A percentile compares a stretch with the other conserved stretches of the same genome.
phyloP scores from a whole-genome alignment of 2,329 filamentous ascomycete genomes.

The Neoarthrinium moseri region DNA sequence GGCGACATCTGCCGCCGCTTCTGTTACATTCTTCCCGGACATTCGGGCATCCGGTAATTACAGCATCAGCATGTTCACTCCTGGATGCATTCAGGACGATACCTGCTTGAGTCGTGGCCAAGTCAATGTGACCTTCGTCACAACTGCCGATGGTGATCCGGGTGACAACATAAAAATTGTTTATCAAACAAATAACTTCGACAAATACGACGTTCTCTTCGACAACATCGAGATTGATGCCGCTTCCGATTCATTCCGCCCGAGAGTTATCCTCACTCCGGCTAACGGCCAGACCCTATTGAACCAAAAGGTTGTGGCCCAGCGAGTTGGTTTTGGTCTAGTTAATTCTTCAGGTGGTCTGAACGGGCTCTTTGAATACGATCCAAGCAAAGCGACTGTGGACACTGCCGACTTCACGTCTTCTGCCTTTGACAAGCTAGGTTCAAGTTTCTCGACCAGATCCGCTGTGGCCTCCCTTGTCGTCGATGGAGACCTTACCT shows the following conservation, averaged over 20 bases:
- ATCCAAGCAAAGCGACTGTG: conserved; percentile 61
- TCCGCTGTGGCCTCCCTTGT: conserved; percentile 72
- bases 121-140: conserved; percentile 75
- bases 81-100: conserved; percentile 79
- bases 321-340: conserved; percentile 76
- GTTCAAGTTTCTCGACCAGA: conserved; percentile 62
- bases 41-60: conserved; percentile 90
- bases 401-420: conserved; percentile 62
- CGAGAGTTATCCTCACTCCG: conserved; percentile 76
- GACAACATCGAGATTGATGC: conserved; percentile 82
- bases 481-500: conserved; percentile 63
- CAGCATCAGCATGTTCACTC: conserved; percentile 86
- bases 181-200: conserved; percentile 90
- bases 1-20: conserved; percentile 57
- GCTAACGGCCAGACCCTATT: conserved; percentile 59
- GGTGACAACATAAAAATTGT: conserved; percentile 51
- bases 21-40: conserved; percentile 78
- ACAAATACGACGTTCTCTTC: conserved; percentile 95
- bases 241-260: conserved; percentile 69
- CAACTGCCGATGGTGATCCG: conserved; percentile 50
- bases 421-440: conserved; percentile 76
- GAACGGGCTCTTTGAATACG: conserved; percentile 88
- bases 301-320: conserved; percentile 80
- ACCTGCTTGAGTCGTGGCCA: conserved; percentile 75
- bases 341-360: conserved; percentile 74